Evolutionary conservation across 768 basidiomycete genomes (phyloP).

Genomic region (Pisolithus orientalis): DNA sequence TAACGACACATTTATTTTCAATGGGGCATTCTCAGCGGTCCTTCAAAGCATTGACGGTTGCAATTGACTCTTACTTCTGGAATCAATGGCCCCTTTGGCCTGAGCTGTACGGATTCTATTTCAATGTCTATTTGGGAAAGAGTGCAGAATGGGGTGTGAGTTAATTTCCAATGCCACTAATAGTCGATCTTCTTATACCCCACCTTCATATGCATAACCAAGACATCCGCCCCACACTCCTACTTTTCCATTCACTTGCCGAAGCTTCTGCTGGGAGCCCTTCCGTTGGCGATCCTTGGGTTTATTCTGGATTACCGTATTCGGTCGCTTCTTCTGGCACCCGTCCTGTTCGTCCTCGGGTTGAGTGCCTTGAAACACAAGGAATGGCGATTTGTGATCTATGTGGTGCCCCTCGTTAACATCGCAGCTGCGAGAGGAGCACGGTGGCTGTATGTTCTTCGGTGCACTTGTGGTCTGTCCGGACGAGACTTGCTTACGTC

Average conservation of each 20-base stretch:
- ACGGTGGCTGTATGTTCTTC: constrained; percentile 50
- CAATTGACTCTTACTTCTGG: constrained; percentile 89
- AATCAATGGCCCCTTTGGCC: constrained; percentile 71
- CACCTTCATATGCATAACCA: not conserved
- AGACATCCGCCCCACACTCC: constrained; percentile 64
- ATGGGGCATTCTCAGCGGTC: not conserved
- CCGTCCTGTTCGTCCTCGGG: constrained; percentile 46
- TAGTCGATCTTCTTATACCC: constrained; percentile 1
- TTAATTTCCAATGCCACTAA: constrained; percentile 6
- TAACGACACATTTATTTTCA: not conserved
- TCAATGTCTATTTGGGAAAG: constrained; percentile 85
- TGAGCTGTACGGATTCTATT: constrained; percentile 70
- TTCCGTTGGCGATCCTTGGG: constrained; percentile 57
- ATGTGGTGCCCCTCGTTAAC: constrained; percentile 78
- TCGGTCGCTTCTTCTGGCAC: constrained; percentile 45
- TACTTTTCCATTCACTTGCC: constrained; percentile 71
- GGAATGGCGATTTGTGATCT: constrained; percentile 96
- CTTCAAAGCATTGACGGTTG: constrained; percentile 47
- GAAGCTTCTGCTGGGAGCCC: constrained; percentile 63
- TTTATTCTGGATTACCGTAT: constrained; percentile 41
- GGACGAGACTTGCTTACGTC: too few species aligned
- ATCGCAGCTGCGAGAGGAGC: constrained; percentile 68
- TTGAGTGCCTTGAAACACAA: constrained; percentile 86
- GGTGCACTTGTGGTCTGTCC: not conserved
- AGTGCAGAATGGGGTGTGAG: constrained; percentile 89